Evolutionary conservation across 768 basidiomycete species (phyloP).

Genomic region (Termitomyces sp.): DNA sequence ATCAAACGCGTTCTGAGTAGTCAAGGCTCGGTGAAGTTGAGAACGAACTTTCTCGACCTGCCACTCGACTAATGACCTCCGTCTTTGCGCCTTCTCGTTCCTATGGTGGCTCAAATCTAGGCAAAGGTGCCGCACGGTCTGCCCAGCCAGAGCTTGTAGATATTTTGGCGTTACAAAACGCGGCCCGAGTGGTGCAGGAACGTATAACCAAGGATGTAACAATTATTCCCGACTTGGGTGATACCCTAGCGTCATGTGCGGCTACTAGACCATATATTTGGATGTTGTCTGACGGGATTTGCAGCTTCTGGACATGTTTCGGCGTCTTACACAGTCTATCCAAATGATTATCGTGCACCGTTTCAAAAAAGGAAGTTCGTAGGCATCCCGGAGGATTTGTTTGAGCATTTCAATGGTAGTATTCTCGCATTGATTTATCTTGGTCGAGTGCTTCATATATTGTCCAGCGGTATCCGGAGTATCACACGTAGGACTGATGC

Average conservation of each 20-base stretch:
- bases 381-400: constrained; percentile 72
- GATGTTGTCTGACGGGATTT: neutral
- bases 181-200: constrained; percentile 62
- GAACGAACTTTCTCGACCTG: neutral
- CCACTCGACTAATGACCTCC: constrained; percentile 12
- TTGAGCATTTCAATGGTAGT: constrained; percentile 74
- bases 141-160: constrained; percentile 41
- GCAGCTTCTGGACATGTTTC: constrained; percentile 65
- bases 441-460: constrained; percentile 2
- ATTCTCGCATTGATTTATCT: neutral
- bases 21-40: neutral
- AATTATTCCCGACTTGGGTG: constrained; percentile 70
- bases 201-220: constrained; percentile 68
- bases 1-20: neutral
- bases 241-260: constrained; percentile 58
- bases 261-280: constrained; percentile 9
- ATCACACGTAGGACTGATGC: constrained; percentile 85
- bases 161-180: constrained; percentile 55
- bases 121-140: neutral
- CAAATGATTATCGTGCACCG: constrained; percentile 72
- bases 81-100: constrained; percentile 15
- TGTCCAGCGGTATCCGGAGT: constrained; percentile 55
- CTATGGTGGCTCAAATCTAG: constrained; percentile 4
- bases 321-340: constrained; percentile 72
- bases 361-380: constrained; percentile 75